Conservation (phyloP, 2,329 filamentous ascomycete species). For the Neofusicoccum laricinum region DNA sequence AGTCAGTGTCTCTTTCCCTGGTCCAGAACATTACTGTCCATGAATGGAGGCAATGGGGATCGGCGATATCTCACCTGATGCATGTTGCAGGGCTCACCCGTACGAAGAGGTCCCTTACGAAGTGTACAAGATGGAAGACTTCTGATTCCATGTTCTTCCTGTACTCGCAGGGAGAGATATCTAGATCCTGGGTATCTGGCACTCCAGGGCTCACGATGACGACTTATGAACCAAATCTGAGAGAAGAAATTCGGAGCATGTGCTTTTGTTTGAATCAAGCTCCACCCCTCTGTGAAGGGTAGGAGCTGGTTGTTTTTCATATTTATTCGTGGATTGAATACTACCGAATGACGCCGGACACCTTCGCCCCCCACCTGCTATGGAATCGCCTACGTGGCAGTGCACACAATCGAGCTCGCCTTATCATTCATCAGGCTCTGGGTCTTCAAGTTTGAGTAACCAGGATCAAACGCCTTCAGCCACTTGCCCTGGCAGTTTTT, state of each 20-base stretch:
- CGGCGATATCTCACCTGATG: slow-evolving; percentile 10
- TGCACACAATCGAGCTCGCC: background rate
- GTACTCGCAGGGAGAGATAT: no score
- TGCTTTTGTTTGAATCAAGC: background rate
- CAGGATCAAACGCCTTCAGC: background rate
- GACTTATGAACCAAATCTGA: no score
- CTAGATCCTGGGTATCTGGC: no score
- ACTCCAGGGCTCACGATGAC: no score
- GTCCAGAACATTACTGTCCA: background rate
- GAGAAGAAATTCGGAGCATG: background rate
- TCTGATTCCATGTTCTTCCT: slow-evolving; percentile 24
- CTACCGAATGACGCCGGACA: background rate
- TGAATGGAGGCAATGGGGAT: no score
- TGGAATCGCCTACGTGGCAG: background rate
- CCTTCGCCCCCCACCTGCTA: background rate
- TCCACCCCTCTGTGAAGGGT: background rate
- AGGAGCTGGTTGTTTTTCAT: background rate
- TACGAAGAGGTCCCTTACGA: slow-evolving; percentile 47
- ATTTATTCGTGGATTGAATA: background rate
- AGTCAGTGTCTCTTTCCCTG: slow-evolving; percentile 43
- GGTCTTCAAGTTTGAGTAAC: background rate
- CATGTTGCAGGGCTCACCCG: slow-evolving; percentile 38
- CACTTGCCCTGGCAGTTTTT: background rate
- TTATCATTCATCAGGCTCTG: background rate
- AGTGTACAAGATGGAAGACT: slow-evolving; percentile 45